phyloP scores from a whole-genome alignment of 768 basidiomycete species.

The Tricholoma saponaceum region DNA sequence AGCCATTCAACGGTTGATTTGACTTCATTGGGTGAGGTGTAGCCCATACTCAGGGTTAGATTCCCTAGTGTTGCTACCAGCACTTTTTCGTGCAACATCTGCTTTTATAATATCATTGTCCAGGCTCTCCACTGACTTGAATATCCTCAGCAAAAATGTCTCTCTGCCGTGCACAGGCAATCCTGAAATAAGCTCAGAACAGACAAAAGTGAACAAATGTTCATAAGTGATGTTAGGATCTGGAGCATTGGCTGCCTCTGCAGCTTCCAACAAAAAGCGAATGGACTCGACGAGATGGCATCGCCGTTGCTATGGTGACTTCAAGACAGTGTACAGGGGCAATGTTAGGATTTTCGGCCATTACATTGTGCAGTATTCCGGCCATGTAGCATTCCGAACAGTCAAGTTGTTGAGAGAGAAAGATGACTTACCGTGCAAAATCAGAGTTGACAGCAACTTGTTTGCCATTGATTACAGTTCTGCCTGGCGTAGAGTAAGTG shows the following conservation, averaged over 20 bases:
- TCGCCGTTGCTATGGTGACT: constrained; percentile 58
- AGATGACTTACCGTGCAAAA: constrained; percentile 72
- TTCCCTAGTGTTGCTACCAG: constrained; percentile 54
- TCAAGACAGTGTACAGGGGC: constrained; percentile 57
- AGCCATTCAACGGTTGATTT: constrained; percentile 71
- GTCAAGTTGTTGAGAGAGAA: constrained; percentile 76
- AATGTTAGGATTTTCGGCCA: constrained; percentile 62
- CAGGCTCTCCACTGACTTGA: constrained; percentile 60
- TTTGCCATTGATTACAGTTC: constrained; percentile 57
- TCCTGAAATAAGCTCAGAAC: constrained; percentile 45
- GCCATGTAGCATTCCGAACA: constrained; percentile 82
- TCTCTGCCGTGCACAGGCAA: constrained; percentile 32
- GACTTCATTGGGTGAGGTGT: constrained; percentile 56
- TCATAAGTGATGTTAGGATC: constrained; percentile 45
- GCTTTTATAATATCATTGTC: constrained; percentile 50
- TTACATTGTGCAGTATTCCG: constrained; percentile 59
- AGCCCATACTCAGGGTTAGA: constrained; percentile 58
- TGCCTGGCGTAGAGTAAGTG: constrained; percentile 43
- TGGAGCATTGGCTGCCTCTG: constrained; percentile 41
- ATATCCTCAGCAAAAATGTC: constrained; percentile 50
- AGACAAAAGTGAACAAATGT: constrained; percentile 52
- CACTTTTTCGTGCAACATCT: constrained; percentile 57
- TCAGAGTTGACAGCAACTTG: constrained; percentile 73
- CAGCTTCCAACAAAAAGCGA: constrained; percentile 62
- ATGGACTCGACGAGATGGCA: constrained; percentile 70